These are phyloP conservation scores for Xylaria sp. DNA, from an alignment of 495 filamentous ascomycete genomes.

Conservation along the genomic window DNA sequence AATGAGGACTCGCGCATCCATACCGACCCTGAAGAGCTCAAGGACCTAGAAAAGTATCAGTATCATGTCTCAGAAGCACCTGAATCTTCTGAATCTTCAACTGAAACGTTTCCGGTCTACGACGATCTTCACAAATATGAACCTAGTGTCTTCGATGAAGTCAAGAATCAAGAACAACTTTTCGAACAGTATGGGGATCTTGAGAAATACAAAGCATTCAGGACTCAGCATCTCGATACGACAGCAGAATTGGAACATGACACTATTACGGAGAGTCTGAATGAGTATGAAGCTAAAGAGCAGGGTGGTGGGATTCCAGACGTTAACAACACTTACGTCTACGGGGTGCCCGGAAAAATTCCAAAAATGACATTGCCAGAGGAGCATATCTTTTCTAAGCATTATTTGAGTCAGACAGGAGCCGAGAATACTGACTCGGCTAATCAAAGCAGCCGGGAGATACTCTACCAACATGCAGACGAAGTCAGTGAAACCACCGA, in stretches of 20 bases:
- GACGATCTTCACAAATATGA: constrained; percentile 46
- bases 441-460: constrained; percentile 5
- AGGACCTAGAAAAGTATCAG: constrained; percentile 41
- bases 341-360: not conserved
- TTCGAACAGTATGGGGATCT: constrained; percentile 43
- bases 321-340: not conserved
- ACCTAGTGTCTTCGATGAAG: constrained; percentile 39
- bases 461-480: constrained; percentile 24
- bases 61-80: constrained; percentile 1
- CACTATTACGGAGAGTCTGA: constrained; percentile 37
- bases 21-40: constrained; percentile 30
- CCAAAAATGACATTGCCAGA: constrained; percentile 21
- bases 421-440: not conserved
- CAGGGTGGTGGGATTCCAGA: constrained; percentile 2
- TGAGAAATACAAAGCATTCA: constrained; percentile 37
- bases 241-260: constrained; percentile 29
- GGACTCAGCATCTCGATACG: constrained; percentile 30
- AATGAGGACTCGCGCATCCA: constrained; percentile 43
- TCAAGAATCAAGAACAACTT: constrained; percentile 34
- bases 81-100: not conserved
- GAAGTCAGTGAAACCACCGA: constrained; percentile 28
- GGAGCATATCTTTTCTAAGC: constrained; percentile 15
- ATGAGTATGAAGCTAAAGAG: constrained; percentile 38
- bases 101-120: constrained; percentile 23
- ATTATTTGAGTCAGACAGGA: not conserved